These are phyloP conservation scores for Camellia oleifera DNA, from an alignment of 179 eudicot genomes.

Conservation along the genomic window DNA sequence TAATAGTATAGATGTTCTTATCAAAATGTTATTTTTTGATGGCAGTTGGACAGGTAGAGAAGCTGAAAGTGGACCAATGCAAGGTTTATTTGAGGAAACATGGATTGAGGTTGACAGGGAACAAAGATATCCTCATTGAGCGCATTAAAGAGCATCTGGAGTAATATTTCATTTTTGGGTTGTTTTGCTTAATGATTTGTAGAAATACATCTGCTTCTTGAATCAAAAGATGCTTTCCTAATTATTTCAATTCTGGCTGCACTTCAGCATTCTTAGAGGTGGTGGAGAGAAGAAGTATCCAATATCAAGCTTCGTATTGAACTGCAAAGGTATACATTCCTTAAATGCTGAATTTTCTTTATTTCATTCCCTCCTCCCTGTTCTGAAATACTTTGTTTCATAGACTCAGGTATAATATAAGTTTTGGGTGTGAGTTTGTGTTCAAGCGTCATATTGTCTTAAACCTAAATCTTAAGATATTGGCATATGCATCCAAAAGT, in stretches of 20 bases:
- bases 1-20: not conserved
- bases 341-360: not conserved
- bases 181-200: not conserved
- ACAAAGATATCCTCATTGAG: constrained; percentile 51
- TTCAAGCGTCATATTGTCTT: no score
- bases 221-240: not conserved
- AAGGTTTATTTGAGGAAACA: constrained; percentile 75
- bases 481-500: no score
- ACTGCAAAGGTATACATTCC: constrained; percentile 60
- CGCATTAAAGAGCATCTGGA: constrained; percentile 70
- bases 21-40: constrained; percentile 8
- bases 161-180: constrained; percentile 28
- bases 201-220: not conserved
- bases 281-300: constrained; percentile 76
- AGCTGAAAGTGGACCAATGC: constrained; percentile 78
- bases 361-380: no score
- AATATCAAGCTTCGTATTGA: constrained; percentile 63
- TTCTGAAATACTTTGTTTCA: not conserved
- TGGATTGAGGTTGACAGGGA: constrained; percentile 73
- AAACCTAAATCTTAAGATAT: no score
- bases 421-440: no score
- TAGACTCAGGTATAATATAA: no score
- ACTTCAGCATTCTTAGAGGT: constrained; percentile 48
- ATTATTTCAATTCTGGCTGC: not conserved
- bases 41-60: constrained; percentile 63